Evolutionary conservation across 129 eudicot genomes (phyloP), one percentile per base, ranked within the genome.

Genomic region (Solidago caesia): DNA sequence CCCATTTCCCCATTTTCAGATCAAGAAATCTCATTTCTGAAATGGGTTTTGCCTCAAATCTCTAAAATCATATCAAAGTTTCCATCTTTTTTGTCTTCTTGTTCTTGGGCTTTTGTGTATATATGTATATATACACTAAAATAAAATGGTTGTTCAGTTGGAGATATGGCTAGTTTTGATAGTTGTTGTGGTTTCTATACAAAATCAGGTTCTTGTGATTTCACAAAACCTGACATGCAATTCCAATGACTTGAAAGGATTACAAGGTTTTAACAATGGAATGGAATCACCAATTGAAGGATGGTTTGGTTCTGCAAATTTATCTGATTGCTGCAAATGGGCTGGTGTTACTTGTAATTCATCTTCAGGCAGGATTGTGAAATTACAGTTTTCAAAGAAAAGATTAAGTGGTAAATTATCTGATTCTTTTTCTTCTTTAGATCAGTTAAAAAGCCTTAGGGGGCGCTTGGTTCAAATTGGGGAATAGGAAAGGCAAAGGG

Each of bases 321-420:
- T 80, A 44, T 79, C 89, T 13, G 59, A 72, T 66, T 89, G 96
- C 77, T 87, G 96, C 70, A 73, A 78, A 43, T 89, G 88, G 92
- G 74, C 39, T 4, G 92, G 92, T 3, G 61, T 89, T 55, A 81
- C 77, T 45, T 89, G 96, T 68, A 26, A 58, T 80, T 66, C 79
- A 6, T 64, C 68, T 63, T 74, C 85, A 10, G 84, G 80, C 12
- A 79, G 91, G 80, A 86, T 90, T 67, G 82, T 87, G 44, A 59
- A 48, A 49, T 68, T 90, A 67, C 81, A 88, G 43, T 84, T 90
- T 15, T 45, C 59, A 1, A 75, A 63, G 3, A 75, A 62, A 70
- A 85, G 84, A 76, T 42, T 90, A 57, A 48, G 66, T 5, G 96
- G 96, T 5, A 70, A 33, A 9, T 39, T 90, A 4, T 80, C 91